Base-by-base conservation (phyloP, 208 protist species). In the Wallacemonas rigidus region DNA sequence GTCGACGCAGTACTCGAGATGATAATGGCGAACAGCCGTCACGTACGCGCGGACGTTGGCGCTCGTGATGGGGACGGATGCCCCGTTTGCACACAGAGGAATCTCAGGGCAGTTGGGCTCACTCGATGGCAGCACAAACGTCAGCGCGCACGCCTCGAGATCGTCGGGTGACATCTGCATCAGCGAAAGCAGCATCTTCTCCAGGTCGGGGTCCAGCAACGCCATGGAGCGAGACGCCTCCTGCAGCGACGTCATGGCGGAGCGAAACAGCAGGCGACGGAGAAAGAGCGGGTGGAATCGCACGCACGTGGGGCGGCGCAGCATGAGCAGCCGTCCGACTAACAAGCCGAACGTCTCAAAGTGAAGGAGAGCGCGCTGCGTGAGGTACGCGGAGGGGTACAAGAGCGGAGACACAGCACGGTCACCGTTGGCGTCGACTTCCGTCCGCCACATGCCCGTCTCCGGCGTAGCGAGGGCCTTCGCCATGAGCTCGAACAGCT, bases 401-500 rank as follows among this genome's bases (percentile, higher is more conserved):
- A 85, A 51, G 35, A 75, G 79, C 40, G 54, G n/a, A 58, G 7
- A 17, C 1, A 2, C 35, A 15, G 26, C 39, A 36, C 12, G 35
- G 17, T 53, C 36, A 1, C 36, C 43, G 17, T 73, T 77, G 35
- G 67, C 39, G n/a, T 83, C 75, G 54, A 76, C 72, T 62, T 89
- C 82, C 8, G 74, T 89, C 56, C 75, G 71, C 83, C 85, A 94
- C 72, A 93, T 82, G 15, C 76, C 70, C 26, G 79, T 70, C 39
- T 72, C 39, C 3, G 77, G 71, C 2, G 77, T 64, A 54, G 86
- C 63, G 41, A 97, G 60, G 45, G 75, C 62, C 45, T 72, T 75
- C 1, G 79, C 82, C 6, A 95, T 54, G 69, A 90, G 67, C 69
- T 88, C 84, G 60, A 87, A 94, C 62, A 94, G 93, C 72, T 95